These are phyloP conservation scores for Xylaria sp. DNA, from an alignment of 2,329 filamentous ascomycete genomes.

Conservation along the genomic window DNA sequence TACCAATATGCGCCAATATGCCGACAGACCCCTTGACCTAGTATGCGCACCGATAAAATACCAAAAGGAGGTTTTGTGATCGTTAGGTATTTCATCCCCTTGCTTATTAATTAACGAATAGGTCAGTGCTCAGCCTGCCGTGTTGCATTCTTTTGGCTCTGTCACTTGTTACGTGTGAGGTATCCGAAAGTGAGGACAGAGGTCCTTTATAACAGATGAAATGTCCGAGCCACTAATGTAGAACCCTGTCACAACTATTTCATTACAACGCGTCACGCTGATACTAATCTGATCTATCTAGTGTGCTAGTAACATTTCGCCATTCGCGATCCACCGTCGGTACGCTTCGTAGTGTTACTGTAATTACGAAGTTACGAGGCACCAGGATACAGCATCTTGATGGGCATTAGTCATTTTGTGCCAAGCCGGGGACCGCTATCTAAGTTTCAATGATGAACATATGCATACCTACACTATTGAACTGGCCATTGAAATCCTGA, in stretches of 20 bases:
- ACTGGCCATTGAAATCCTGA: too few species aligned
- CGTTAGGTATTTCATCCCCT: not conserved
- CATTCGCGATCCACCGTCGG: too few species aligned
- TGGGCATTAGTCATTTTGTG: not conserved
- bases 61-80: not conserved
- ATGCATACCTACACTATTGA: not conserved
- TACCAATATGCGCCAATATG: not conserved
- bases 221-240: not conserved
- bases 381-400: not conserved
- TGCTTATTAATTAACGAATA: not conserved
- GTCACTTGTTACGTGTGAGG: not conserved
- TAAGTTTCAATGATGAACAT: not conserved
- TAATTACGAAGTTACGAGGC: not conserved
- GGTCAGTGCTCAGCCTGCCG: not conserved
- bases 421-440: not conserved
- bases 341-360: not conserved
- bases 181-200: conserved; percentile 1
- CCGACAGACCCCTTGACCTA: not conserved
- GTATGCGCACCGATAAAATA: not conserved
- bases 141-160: not conserved
- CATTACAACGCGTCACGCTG: not conserved
- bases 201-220: not conserved
- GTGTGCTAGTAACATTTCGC: not conserved
- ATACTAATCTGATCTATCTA: conserved; percentile 1
- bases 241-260: not conserved